Base-by-base conservation (phyloP, 1,284 basidiomycete genomes). In the Inonotus obliquus region DNA sequence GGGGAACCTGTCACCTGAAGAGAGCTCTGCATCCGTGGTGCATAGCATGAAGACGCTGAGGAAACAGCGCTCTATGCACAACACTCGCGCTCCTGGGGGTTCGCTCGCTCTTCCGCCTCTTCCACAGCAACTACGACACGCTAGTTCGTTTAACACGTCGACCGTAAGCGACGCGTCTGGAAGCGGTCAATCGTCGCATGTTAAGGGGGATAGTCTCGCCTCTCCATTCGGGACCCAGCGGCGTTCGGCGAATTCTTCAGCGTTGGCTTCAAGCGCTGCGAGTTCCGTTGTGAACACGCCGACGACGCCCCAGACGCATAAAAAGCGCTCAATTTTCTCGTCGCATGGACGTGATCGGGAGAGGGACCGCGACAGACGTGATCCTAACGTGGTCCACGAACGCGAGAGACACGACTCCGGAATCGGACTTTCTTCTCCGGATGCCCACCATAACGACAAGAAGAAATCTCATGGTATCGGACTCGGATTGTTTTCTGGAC, bases 41-140 rank as follows among this genome's bases (percentile, higher is more conserved):
- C 41, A 38, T 29, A 51, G 59, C 45, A 57, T 64, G 47, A 53
- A 48, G 48, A 41, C 63, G 14, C 25, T 66, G 39, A 47, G 64
- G n/a, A 66, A 65, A 44, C 65, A 66, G 47, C 63, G 65, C 29
- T 66, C 65, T 7, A 56, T 66, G 56, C 65, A 66, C 54, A 63
- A 65, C 51, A 63, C 65, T 13, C 63, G 60, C 32, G 55, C 55
- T 11, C 21, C 58, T 17, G 62, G 54, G 13, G 59, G 59, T 6
- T 60, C 56, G 7, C 29, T 63, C 23, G 52, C 57, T 49, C 27
- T 62, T 6, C 63, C 63, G 4, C 55, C 60, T 23, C 54, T 57
- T 27, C 57, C 54, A 23, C 59, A 61, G 25, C 41, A 54, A 19
- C 49, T 66, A 17, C 49, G 65, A 53, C 65, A 66, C 55, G 59